Evolutionary conservation across 768 basidiomycete species (phyloP).

Genomic region (Serendipita sp.): DNA sequence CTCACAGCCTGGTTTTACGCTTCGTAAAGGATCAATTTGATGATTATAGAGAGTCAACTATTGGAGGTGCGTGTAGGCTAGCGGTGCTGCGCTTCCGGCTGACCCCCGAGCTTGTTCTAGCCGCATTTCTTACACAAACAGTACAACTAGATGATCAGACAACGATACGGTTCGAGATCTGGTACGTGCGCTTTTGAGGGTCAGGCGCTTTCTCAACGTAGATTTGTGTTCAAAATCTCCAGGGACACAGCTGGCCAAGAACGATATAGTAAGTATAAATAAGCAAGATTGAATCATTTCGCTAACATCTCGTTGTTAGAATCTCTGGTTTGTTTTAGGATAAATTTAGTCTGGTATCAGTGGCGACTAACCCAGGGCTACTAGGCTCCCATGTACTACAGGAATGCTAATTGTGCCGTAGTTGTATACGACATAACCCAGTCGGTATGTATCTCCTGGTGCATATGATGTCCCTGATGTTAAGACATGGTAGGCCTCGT

Average conservation of each 20-base stretch:
- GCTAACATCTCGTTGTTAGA: conserved; percentile 12
- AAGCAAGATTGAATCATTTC: conserved; percentile 2
- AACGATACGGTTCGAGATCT: conserved; percentile 95
- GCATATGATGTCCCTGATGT: neutral
- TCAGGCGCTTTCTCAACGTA: no score
- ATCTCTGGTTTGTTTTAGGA: conserved; percentile 27
- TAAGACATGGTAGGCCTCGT: conserved; percentile 35
- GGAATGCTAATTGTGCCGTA: conserved; percentile 85
- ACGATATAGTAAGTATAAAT: conserved; percentile 45
- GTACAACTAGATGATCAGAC: conserved; percentile 79
- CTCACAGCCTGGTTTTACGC: conserved; percentile 67
- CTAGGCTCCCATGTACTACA: conserved; percentile 92
- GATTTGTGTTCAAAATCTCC: neutral
- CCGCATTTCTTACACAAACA: conserved; percentile 97
- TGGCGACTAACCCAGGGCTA: neutral
- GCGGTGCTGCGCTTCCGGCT: conserved; percentile 3
- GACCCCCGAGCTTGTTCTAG: conserved; percentile 27
- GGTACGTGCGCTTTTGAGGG: conserved; percentile 34
- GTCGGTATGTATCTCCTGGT: conserved; percentile 19
- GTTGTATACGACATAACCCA: conserved; percentile 96
- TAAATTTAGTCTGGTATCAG: neutral
- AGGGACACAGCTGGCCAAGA: conserved; percentile 97
- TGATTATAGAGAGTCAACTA: conserved; percentile 89
- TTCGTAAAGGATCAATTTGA: conserved; percentile 97
- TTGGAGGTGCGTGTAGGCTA: conserved; percentile 44